Percentiles rank a stretch among this genome's conserved stretches.
Conservation (phyloP, 257 asterid species). For the Penstemon newberryi region DNA sequence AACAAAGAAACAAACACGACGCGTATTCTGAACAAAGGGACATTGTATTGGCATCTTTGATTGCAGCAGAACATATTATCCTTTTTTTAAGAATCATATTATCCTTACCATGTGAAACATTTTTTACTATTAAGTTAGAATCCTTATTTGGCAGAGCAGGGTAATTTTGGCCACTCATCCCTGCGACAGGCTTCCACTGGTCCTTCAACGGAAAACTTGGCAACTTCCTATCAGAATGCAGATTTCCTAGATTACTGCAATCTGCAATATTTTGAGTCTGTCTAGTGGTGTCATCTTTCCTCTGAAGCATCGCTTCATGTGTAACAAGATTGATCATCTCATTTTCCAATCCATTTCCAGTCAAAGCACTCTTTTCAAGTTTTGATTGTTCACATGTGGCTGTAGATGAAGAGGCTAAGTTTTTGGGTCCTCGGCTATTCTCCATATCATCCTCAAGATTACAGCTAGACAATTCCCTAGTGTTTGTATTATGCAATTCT, state of each 20-base stretch:
- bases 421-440: conserved; percentile 44
- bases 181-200: conserved; percentile 77
- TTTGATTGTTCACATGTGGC: conserved; percentile 43
- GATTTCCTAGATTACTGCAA: conserved; percentile 42
- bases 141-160: conserved; percentile 46
- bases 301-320: conserved; percentile 46
- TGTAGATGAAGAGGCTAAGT: conserved; percentile 24
- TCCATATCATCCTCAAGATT: conserved; percentile 53
- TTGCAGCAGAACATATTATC: not conserved
- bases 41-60: too few species aligned
- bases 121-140: conserved; percentile 42
- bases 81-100: not conserved
- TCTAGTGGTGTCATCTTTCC: conserved; percentile 48
- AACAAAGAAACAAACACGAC: not conserved
- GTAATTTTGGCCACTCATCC: conserved; percentile 55
- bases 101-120: conserved; percentile 45
- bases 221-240: conserved; percentile 46
- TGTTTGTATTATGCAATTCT: conserved; percentile 50
- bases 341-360: conserved; percentile 47
- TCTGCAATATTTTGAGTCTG: conserved; percentile 49
- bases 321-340: conserved; percentile 42
- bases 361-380: conserved; percentile 48
- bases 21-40: too few species aligned
- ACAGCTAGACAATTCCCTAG: conserved; percentile 39
- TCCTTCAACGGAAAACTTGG: conserved; percentile 55